Evolutionary conservation across 352 stramenopile genomes (phyloP).

Genomic region (Pythium monospermum): DNA sequence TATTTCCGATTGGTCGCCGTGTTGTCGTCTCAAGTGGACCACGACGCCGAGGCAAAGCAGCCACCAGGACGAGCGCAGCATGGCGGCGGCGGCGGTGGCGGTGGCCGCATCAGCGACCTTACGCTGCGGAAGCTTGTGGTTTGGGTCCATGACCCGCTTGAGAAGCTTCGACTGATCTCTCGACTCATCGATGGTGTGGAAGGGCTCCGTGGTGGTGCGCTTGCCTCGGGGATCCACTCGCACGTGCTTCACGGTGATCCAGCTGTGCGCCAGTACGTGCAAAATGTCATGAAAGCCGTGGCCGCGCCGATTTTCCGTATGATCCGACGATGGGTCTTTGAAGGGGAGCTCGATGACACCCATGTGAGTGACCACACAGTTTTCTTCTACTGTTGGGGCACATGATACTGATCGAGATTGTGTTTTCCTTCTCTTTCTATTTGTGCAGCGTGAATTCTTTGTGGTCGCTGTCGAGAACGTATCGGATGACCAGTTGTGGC

Average conservation of each 20-base stretch:
- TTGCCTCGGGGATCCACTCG: conserved; percentile 88
- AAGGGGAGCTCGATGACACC: conserved; percentile 81
- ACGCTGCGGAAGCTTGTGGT: conserved; percentile 88
- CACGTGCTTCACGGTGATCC: conserved; percentile 90
- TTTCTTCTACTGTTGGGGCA: not conserved
- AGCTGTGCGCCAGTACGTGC: conserved; percentile 57
- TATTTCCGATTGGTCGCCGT: conserved; percentile 93
- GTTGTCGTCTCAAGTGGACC: conserved; percentile 86
- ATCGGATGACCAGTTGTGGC: conserved; percentile 79
- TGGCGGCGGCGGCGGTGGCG: conserved; percentile 4
- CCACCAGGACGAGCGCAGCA: conserved; percentile 18
- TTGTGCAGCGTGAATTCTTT: conserved; percentile 80
- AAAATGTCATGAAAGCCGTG: conserved; percentile 77
- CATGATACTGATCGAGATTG: not conserved
- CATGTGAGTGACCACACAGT: conserved; percentile 45
- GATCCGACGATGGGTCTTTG: conserved; percentile 86
- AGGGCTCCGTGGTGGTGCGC: conserved; percentile 76
- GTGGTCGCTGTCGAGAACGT: conserved; percentile 71
- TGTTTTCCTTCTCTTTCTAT: not conserved
- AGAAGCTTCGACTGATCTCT: conserved; percentile 86
- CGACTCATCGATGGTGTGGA: conserved; percentile 87
- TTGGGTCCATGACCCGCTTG: conserved; percentile 86
- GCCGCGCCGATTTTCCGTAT: conserved; percentile 80
- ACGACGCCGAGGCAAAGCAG: conserved; percentile 63
- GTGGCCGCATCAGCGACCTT: conserved; percentile 41